Evolutionary conservation across 2,329 filamentous ascomycete species (phyloP).

Genomic region (Cadophora sp.): DNA sequence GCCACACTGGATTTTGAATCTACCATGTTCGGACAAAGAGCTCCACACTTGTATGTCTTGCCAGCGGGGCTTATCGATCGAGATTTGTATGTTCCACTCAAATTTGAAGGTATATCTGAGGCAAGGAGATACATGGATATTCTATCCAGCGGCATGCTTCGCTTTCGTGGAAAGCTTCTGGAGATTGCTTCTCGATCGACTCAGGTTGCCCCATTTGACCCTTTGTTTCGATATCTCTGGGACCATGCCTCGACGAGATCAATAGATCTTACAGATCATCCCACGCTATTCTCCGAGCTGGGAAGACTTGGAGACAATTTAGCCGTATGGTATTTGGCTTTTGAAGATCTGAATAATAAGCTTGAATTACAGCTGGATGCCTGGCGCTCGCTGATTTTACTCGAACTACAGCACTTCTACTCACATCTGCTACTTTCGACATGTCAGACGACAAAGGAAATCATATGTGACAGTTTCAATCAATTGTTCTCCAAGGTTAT

Average conservation of each 20-base stretch:
- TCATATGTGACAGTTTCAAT: not conserved
- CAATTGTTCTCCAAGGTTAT: not conserved
- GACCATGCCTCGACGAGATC: slow-evolving; percentile 4
- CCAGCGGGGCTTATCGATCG: not conserved
- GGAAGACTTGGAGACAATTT: not conserved
- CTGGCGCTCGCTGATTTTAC: not conserved
- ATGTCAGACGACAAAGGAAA: slow-evolving; percentile 5
- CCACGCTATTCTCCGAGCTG: not conserved
- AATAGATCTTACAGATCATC: not conserved
- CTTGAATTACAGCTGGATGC: not conserved
- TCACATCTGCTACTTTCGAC: not conserved
- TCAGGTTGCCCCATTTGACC: not conserved
- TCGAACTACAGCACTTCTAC: slow-evolving; percentile 10
- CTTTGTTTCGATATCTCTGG: not conserved
- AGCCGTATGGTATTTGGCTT: not conserved
- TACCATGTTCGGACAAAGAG: slow-evolving; percentile 4
- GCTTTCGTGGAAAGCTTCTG: slow-evolving; percentile 1
- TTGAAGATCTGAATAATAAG: not conserved
- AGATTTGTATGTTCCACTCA: not conserved
- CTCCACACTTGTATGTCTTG: not conserved
- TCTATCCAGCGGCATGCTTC: not conserved
- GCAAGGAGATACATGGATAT: slow-evolving; percentile 10
- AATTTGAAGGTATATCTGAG: not conserved
- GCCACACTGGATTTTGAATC: slow-evolving; percentile 6
- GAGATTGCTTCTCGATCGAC: not conserved